A percentile compares a stretch with the other conserved stretches of the same genome.
These are phyloP conservation scores for Solanum stenotomum DNA, from an alignment of 257 asterid genomes.

Conservation along the genomic window DNA sequence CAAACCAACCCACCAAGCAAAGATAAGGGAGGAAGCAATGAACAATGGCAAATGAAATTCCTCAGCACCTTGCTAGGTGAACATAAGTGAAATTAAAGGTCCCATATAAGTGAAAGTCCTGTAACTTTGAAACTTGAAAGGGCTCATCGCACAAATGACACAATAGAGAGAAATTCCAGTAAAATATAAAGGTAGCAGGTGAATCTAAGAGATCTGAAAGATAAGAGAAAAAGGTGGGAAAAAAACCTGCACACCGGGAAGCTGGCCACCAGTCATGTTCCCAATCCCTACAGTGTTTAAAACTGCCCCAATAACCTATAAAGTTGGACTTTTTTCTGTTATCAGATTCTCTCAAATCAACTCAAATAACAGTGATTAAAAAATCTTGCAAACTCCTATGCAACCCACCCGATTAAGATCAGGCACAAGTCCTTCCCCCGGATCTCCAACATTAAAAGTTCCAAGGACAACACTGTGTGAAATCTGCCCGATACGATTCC, in stretches of 20 bases:
- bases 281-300: constrained; percentile 66
- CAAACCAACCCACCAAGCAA: not conserved
- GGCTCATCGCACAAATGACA: not conserved
- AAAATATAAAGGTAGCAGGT: not conserved
- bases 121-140: not conserved
- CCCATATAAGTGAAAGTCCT: not conserved
- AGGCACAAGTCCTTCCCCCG: constrained; percentile 56
- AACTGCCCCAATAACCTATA: constrained; percentile 88
- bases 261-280: constrained; percentile 49
- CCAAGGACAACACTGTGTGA: constrained; percentile 85
- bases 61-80: not conserved
- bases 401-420: constrained; percentile 72
- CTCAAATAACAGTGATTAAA: not conserved
- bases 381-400: not conserved
- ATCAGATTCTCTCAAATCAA: not conserved
- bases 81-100: not conserved
- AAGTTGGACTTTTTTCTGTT: not conserved
- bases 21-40: not conserved
- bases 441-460: constrained; percentile 78
- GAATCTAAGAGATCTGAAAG: not conserved
- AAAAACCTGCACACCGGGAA: constrained; percentile 55
- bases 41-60: not conserved
- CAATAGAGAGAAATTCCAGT: not conserved
- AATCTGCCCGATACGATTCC: constrained; percentile 62
- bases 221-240: not conserved